Evolutionary conservation across 192 early-diverging fungal species (phyloP), one percentile per base, ranked within the genome.

Genomic region (Linnemannia hyalina): DNA sequence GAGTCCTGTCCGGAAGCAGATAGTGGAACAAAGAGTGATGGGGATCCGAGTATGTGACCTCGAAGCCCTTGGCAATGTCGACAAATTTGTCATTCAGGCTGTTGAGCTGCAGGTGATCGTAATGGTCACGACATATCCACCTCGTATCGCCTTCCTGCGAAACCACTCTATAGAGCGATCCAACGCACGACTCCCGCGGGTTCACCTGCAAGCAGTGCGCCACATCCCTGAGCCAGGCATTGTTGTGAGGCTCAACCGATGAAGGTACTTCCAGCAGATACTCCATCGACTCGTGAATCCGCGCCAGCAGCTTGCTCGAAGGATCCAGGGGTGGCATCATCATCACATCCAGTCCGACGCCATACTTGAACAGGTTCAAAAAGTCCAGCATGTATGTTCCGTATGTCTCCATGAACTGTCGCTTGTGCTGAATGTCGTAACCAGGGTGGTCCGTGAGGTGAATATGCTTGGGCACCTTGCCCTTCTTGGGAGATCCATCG

Each of bases 291-390:
- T 38, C 40, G 73, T 81, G 74, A 10, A 81, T 73, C 38, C 46
- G 54, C 36, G n/a, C 13, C 60, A 65, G n/a, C 2, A 68, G 72
- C 35, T 41, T 70, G 60, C 15, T 77, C 68, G 44, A 69, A 22
- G 68, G 44, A 6, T 69, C 65, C 65, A 63, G 38, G 44, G 54
- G 75, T 13, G 54, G 46, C 40, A 77, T 47, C 26, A 20, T 29
- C 40, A 77, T 57, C 15, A 41, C 73, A 15, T 81, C 80, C 8
- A 75, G 73, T 6, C 22, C 52, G 44, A 81, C 80, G 1, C 80
- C 80, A 20, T 81, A 74, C 73, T 81, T 81, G 46, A 81, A 44
- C 26, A 81, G 46, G 60, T 81, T 72, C 8, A 81, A 73, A 49
- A 81, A 63, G 55, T 81, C 80, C 26, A 68, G 55, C 36, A 81